phyloP scores from a whole-genome alignment of 805 yeast genomes.

The Spathaspora arborariae region DNA sequence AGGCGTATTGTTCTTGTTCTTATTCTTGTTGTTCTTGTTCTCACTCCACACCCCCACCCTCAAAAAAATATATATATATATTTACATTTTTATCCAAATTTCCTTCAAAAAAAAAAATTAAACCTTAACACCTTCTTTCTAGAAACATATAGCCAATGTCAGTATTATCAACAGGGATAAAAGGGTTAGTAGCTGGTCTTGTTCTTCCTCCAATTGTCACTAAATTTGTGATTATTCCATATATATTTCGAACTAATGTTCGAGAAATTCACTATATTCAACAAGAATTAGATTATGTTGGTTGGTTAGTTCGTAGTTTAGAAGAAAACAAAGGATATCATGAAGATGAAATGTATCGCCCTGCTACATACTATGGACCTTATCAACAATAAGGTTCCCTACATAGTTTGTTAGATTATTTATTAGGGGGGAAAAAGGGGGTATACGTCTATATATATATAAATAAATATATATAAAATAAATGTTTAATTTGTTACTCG shows the following conservation, averaged over 20 bases:
- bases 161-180: slow-evolving; percentile 5
- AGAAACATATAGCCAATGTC: background rate
- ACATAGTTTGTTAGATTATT: background rate
- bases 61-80: too few relatives aligned
- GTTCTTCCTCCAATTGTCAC: slow-evolving; percentile 29
- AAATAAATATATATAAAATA: background rate
- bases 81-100: too few relatives aligned
- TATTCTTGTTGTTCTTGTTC: too few relatives aligned
- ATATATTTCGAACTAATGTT: slow-evolving; percentile 9
- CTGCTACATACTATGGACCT: slow-evolving; percentile 17
- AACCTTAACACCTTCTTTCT: background rate
- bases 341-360: slow-evolving; percentile 26
- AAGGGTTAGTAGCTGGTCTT: slow-evolving; percentile 27
- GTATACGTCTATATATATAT: background rate
- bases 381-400: background rate
- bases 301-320: slow-evolving; percentile 31
- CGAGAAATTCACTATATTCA: slow-evolving; percentile 29
- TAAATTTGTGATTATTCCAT: slow-evolving; percentile 23
- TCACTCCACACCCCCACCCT: too few relatives aligned
- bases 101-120: background rate
- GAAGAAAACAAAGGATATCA: slow-evolving; percentile 27
- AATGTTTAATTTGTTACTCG: background rate
- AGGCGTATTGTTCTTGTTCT: too few relatives aligned
- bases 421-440: background rate
- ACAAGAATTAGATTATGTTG: slow-evolving; percentile 28